Evolutionary conservation across 352 stramenopile species (phyloP), one percentile per base, ranked within the genome.

Genomic region (Pythium periplocum): DNA sequence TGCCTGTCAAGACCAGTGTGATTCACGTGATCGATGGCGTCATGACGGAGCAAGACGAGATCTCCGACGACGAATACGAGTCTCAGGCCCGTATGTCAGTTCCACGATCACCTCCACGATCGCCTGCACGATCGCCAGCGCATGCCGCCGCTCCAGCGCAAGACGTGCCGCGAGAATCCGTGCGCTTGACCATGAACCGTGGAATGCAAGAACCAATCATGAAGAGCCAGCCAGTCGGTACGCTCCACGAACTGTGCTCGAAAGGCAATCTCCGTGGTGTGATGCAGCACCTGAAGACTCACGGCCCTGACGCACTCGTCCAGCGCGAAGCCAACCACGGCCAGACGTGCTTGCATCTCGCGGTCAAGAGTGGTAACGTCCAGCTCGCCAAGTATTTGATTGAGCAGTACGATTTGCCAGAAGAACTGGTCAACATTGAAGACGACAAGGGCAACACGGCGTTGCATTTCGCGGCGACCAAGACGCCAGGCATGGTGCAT

Each of bases 391-490:
- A 94, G 67, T 62, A 90, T 41, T 80, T 94, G 48, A 44, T 92
- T 12, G 83, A 94, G 51, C 81, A 90, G 53, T 94, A 80, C 64
- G 83, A 90, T 40, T 72, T 79, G 33, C 41, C 87, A 34, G 79
- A 90, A 37, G 83, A 94, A 39, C 72, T 94, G 6, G 74, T 94
- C 55, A 91, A 90, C 57, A 51, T 90, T 17, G 83, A 92, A 46
- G 83, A 94, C 55, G 83, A 94, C 68, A 94, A 94, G 58, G 83
- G 83, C 61, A 94, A 94, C 68, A 90, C 83, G 42, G 77, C 78
- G 49, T 62, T 94, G 51, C 83, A 94, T 57, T 94, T 94, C 71
- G 83, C 83, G 5, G 83, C 83, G 39, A 94, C 83, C 7, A 94
- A 94, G 75, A 89, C 73, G 9, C 79, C 83, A 1, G 77, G 76